Percentiles rank a stretch among this genome's conserved stretches.
These are phyloP conservation scores for Fusarium tanahbumbuense DNA, from an alignment of 2,329 filamentous ascomycete genomes.

Conservation along the genomic window DNA sequence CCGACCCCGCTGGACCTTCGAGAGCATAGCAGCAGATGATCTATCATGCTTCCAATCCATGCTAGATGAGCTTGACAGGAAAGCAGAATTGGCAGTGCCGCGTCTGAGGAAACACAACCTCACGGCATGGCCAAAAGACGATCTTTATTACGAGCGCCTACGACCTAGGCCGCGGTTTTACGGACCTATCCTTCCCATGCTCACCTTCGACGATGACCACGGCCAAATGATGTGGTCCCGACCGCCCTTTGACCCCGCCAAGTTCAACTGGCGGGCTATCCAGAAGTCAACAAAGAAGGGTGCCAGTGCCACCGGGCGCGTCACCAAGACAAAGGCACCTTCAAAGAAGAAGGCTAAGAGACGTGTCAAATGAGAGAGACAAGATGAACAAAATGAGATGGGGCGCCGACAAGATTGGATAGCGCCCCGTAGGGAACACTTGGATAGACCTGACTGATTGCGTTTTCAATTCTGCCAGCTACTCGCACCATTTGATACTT, in stretches of 20 bases:
- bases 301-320: not conserved
- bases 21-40: not conserved
- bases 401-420: not conserved
- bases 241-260: not conserved
- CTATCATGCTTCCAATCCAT: not conserved
- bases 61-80: not conserved
- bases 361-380: not conserved
- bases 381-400: not conserved
- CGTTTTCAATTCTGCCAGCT: not conserved
- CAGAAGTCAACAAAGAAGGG: not conserved
- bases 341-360: not conserved
- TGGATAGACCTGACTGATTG: not conserved
- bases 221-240: rapidly evolving
- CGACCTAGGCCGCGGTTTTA: not conserved
- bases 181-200: not conserved
- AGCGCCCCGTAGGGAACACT: not conserved
- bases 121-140: not conserved
- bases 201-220: not conserved
- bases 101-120: not conserved
- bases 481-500: not conserved
- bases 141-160: not conserved
- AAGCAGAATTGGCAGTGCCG: not conserved
- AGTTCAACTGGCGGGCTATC: not conserved
- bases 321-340: not conserved
- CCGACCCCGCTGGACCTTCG: not conserved